Percentiles rank a stretch among this genome's conserved stretches.
phyloP scores from a whole-genome alignment of 805 yeast species.

The Metschnikowia gruessii region DNA sequence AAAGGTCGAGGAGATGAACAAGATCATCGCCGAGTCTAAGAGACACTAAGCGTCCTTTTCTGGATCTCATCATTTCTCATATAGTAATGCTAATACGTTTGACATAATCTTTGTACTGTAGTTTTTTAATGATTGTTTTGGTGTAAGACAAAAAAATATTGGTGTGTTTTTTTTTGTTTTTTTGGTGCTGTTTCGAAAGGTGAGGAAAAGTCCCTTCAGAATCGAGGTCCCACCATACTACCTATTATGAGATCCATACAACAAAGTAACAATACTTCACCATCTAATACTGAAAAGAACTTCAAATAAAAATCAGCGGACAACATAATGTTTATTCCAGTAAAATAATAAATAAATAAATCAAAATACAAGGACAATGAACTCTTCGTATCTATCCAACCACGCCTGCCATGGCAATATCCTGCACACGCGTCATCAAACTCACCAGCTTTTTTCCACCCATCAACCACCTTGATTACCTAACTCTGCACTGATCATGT shows the following conservation, averaged over 20 bases:
- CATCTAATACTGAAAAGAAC: too few species aligned
- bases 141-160: too few species aligned
- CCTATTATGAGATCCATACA: too few species aligned
- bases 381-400: neutral
- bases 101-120: constrained; percentile 2
- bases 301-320: too few species aligned
- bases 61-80: constrained; percentile 10
- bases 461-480: neutral
- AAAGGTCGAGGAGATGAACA: constrained; percentile 98
- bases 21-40: constrained; percentile 95
- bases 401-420: neutral
- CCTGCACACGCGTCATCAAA: neutral
- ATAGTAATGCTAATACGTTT: constrained; percentile 22
- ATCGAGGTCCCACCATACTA: too few species aligned
- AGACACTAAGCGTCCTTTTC: constrained; percentile 57
- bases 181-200: neutral
- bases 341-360: too few species aligned
- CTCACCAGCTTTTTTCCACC: constrained; percentile 2
- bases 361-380: too few species aligned
- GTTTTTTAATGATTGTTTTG: neutral
- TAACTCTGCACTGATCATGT: constrained; percentile 12
- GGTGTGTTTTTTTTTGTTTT: too few species aligned
- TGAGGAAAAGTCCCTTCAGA: too few species aligned
- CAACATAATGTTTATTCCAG: too few species aligned
- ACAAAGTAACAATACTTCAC: too few species aligned